Conservation (phyloP, 352 stramenopile genomes). For the Globisporangium spinosum region DNA sequence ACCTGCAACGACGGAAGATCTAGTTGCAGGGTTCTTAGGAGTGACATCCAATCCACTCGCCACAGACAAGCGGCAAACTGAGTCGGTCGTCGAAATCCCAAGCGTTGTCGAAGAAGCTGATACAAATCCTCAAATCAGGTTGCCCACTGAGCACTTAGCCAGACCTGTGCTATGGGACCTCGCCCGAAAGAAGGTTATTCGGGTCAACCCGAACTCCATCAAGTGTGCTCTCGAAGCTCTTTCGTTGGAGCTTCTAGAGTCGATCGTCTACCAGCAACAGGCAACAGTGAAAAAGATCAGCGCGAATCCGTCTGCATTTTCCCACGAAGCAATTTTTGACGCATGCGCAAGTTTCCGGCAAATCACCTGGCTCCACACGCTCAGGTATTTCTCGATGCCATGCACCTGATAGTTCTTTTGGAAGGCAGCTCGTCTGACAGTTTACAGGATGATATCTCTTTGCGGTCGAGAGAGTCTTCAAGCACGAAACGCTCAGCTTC, state of each 20-base stretch:
- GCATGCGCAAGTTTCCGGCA: conserved; percentile 56
- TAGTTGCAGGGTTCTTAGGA: conserved; percentile 16
- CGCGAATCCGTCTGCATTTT: conserved; percentile 36
- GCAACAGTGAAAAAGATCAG: conserved; percentile 40
- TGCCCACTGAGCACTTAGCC: conserved; percentile 31
- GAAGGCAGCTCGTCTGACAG: background rate
- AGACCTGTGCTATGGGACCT: conserved; percentile 46
- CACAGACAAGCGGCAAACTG: background rate
- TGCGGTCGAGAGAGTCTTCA: conserved; percentile 11
- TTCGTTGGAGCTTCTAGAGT: conserved; percentile 40
- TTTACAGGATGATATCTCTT: conserved; percentile 21
- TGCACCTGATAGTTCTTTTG: background rate
- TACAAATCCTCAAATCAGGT: conserved; percentile 7
- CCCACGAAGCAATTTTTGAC: conserved; percentile 47
- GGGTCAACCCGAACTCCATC: conserved; percentile 26
- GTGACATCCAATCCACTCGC: background rate
- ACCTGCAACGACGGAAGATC: conserved; percentile 14
- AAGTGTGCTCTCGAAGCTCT: conserved; percentile 25
- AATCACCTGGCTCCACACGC: conserved; percentile 52
- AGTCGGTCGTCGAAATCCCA: background rate
- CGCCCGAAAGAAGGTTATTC: conserved; percentile 40
- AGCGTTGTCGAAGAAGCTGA: background rate
- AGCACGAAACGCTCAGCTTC: conserved; percentile 13
- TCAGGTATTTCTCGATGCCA: conserved; percentile 34
- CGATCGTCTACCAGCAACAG: conserved; percentile 45